Conservation (phyloP, 805 yeast species). For the Wickerhamiella azyma region DNA sequence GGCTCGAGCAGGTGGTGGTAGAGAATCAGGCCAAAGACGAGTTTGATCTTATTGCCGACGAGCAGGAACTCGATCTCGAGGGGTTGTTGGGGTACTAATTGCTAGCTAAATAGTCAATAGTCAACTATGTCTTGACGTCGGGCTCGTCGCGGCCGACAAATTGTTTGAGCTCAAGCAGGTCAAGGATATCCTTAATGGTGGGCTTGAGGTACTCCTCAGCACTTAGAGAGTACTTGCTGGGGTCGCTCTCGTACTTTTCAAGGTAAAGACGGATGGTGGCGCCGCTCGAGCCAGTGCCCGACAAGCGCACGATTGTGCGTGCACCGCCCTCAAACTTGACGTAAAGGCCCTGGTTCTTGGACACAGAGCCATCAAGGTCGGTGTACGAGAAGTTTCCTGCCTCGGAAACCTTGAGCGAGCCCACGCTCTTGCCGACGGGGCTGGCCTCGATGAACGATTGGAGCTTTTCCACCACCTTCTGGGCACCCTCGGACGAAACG, state of each 20-base stretch:
- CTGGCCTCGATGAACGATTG: constrained; percentile 26
- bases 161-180: constrained; percentile 58
- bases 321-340: constrained; percentile 71
- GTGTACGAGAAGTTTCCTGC: constrained; percentile 87
- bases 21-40: background rate
- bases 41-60: constrained; percentile 1
- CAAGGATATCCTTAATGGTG: constrained; percentile 49
- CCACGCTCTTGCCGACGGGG: constrained; percentile 41
- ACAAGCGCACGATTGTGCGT: constrained; percentile 76
- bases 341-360: constrained; percentile 75
- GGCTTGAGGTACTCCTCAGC: constrained; percentile 58
- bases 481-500: constrained; percentile 63
- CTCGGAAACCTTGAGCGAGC: constrained; percentile 46
- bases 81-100: background rate
- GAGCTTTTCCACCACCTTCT: constrained; percentile 45
- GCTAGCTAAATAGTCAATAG: background rate
- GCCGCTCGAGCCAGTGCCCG: constrained; percentile 97
- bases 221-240: constrained; percentile 31
- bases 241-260: constrained; percentile 64
- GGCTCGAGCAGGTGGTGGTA: constrained; percentile 6
- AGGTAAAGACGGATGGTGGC: constrained; percentile 90
- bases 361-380: constrained; percentile 86
- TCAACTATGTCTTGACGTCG: constrained; percentile 60
- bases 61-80: constrained; percentile 9
- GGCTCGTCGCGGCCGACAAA: constrained; percentile 74